Base-by-base conservation (phyloP, 169 alveolate species). In the Cardiosporidium cionae region DNA sequence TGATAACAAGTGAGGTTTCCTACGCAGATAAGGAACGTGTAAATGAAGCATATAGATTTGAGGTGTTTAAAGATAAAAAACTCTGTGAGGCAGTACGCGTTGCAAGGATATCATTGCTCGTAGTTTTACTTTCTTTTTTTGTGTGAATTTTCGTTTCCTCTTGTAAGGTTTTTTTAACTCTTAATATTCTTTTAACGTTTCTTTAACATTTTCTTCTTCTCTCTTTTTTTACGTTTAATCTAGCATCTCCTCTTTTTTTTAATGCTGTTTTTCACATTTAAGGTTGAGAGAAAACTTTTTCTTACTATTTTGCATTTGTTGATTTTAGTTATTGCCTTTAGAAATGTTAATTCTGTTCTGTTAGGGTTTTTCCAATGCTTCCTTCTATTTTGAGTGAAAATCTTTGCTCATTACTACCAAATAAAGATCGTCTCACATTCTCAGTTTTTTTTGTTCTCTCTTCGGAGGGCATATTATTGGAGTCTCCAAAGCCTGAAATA, bases 281-380 rank as follows among this genome's bases (percentile, higher is more conserved):
- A n/a, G n/a, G n/a, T n/a, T n/a, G n/a, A n/a, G n/a, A n/a, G n/a
- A n/a, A n/a, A n/a, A n/a, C n/a, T n/a, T n/a, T n/a, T n/a, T n/a
- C n/a, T n/a, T n/a, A n/a, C n/a, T n/a, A n/a, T n/a, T n/a, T n/a
- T n/a, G n/a, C 72, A 27, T 32, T 62, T 29, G 58, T 27, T 66
- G 25, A 2, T 31, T 32, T 16, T 31, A 62, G 2, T 66, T 35
- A 35, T 16, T n/a, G 16, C 53, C 25, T n/a, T 65, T 62, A 54
- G 33, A 3, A 7, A 62, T 73, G 37, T 34, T 54, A 44, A 32
- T 66, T 65, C 74, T 52, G 31, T 65, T 34, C 31, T 31, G 35
- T 31, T 75, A 74, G 81, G 63, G 83, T 65, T 23, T 76, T 53
- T 36, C 83, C 73, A 3, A 76, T 76, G 83, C 78, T 76, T 16